Evolutionary conservation across 805 yeast genomes (phyloP), one percentile per base, ranked within the genome.

Genomic region (Candida takata): DNA sequence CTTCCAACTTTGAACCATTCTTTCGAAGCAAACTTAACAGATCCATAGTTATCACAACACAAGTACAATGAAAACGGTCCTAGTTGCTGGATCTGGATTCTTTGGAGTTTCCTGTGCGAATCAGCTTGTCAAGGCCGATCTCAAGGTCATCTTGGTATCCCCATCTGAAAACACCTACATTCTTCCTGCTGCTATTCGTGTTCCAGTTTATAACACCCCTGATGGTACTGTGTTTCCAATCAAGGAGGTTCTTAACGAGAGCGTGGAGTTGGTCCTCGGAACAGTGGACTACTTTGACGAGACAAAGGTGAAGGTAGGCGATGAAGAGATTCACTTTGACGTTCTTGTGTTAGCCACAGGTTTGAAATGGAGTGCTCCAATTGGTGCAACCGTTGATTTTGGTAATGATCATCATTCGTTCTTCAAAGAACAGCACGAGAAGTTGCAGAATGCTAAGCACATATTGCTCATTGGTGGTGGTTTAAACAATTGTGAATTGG

Each of bases 401-500:
- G 48, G 44, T 4, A 41, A 47, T 25, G 37, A 37, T 16, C 37
- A 43, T 25, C 27, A 38, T 12, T 29, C 18, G 1, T 47, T 54
- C 32, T 42, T 47, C 20, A 35, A 36, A 9, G 24, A 32, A 7
- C 41, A 44, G 19, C 36, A 34, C 14, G 41, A 43, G 5, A 32
- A 37, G 28, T 33, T 57, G 9, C 41, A 39, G 12, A 29, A 33
- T 5, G 57, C 61, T 1, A 44, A 51, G 26, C 38, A 47, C 25
- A 48, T 58, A 13, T 51, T 46, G 5, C 25, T 58, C 19, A 40
- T 56, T 5, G 63, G 63, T 20, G 61, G 57, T 17, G 63, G 62
- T 3, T 43, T 45, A 26, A 44, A 43, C 21, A 58, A 58, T 17
- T 38, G 38, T 26, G 62, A 58, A 34, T 31, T 58, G 4, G 48